Conservation (phyloP, 495 filamentous ascomycete genomes). For the Delitschia confertaspora region DNA sequence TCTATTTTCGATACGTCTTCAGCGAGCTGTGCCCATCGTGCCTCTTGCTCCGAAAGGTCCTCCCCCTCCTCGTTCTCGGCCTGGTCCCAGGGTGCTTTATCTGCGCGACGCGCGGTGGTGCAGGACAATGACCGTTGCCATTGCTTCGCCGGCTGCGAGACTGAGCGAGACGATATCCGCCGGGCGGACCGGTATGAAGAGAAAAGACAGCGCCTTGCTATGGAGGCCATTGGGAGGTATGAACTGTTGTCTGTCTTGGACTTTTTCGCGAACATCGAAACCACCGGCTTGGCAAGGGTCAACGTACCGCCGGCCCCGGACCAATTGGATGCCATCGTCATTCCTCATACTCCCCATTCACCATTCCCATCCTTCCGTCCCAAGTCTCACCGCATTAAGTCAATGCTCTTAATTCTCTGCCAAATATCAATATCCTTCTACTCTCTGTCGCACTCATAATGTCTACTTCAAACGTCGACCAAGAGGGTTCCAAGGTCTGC, state of each 20-base stretch:
- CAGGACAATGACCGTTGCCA: conserved; percentile 24
- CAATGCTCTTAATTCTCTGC: too few relatives aligned
- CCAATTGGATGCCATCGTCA: neutral
- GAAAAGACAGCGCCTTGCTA: conserved; percentile 31
- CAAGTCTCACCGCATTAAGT: too few relatives aligned
- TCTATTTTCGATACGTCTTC: too few relatives aligned
- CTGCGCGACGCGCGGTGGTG: conserved; percentile 12
- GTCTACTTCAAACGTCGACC: too few relatives aligned
- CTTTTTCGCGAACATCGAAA: conserved; percentile 6
- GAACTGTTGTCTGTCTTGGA: neutral
- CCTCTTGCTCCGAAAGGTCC: neutral
- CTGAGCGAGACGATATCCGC: conserved; percentile 8
- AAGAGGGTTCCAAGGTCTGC: too few relatives aligned
- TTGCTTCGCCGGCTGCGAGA: conserved; percentile 3
- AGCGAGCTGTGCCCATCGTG: conserved; percentile 6
- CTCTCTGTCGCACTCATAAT: too few relatives aligned
- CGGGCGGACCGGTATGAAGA: conserved; percentile 22
- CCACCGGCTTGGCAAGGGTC: neutral
- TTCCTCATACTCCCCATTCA: neutral
- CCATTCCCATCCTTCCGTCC: too few relatives aligned
- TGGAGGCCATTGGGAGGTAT: conserved; percentile 34
- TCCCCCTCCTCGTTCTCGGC: neutral
- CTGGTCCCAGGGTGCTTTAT: neutral
- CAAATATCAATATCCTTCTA: too few relatives aligned
- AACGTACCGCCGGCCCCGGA: conserved; percentile 4